Evolutionary conservation across 495 filamentous ascomycete species (phyloP).

Genomic region (Neurospora africana): DNA sequence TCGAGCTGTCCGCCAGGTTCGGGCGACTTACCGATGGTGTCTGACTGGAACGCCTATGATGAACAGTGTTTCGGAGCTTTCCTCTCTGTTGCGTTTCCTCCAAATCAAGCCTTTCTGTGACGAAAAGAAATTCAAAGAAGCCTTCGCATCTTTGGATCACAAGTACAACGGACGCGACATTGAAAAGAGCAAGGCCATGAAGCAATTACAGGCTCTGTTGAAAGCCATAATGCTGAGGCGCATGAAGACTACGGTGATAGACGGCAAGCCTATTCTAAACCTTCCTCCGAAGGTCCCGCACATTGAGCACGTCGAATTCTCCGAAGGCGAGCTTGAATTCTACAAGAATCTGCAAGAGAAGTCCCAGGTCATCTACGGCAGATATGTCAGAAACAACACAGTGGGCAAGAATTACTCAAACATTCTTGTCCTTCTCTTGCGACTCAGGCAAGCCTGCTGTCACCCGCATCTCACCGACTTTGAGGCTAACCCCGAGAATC

Average conservation of each 20-base stretch:
- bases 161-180: slow-evolving; percentile 18
- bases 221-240: slow-evolving; percentile 80
- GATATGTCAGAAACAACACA: slow-evolving; percentile 59
- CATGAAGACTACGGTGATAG: slow-evolving; percentile 72
- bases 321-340: slow-evolving; percentile 56
- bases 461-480: slow-evolving; percentile 86
- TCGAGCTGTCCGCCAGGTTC: slow-evolving; percentile 49
- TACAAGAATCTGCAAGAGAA: slow-evolving; percentile 62
- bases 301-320: slow-evolving; percentile 59
- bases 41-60: slow-evolving; percentile 94
- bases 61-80: slow-evolving; percentile 78
- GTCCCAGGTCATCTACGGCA: slow-evolving; percentile 64
- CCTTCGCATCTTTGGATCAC: slow-evolving; percentile 24
- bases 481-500: slow-evolving; percentile 39
- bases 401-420: slow-evolving; percentile 73
- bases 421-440: slow-evolving; percentile 75
- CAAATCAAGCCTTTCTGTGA: slow-evolving; percentile 71
- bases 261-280: slow-evolving; percentile 72
- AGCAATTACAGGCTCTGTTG: slow-evolving; percentile 65
- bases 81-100: slow-evolving; percentile 71
- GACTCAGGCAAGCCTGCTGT: slow-evolving; percentile 84
- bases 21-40: slow-evolving; percentile 63
- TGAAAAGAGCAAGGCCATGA: slow-evolving; percentile 44
- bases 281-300: slow-evolving; percentile 62
- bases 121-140: slow-evolving; percentile 42